Percentiles rank a stretch among this genome's conserved stretches.
Conservation (phyloP, 805 yeast species). For the Sugiyamaella smithiae region DNA sequence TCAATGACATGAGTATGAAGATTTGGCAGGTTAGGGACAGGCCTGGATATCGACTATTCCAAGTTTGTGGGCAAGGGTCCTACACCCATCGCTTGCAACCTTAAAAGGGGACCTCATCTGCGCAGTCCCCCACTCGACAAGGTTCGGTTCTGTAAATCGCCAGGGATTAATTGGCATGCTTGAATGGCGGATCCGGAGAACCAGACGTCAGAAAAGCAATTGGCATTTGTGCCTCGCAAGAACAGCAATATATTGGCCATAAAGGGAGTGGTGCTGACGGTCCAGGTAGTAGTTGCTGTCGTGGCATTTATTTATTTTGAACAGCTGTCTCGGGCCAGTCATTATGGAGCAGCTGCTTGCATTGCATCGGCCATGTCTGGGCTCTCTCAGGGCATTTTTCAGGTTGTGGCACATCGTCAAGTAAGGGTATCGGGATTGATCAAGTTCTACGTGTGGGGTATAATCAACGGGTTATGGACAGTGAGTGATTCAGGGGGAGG, state of each 20-base stretch:
- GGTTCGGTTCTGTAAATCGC: no score
- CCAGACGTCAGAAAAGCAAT: neutral
- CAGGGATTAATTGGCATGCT: slow-evolving; percentile 1
- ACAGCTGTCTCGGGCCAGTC: slow-evolving; percentile 24
- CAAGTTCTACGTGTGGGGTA: slow-evolving; percentile 39
- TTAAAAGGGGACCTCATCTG: no score
- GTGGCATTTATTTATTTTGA: slow-evolving; percentile 25
- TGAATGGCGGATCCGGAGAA: slow-evolving; percentile 1
- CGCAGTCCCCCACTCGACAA: no score
- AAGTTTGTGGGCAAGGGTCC: no score
- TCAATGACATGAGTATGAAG: slow-evolving; percentile 1
- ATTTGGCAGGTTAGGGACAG: slow-evolving; percentile 1
- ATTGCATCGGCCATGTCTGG: slow-evolving; percentile 33
- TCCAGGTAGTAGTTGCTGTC: slow-evolving; percentile 26
- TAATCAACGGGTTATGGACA: slow-evolving; percentile 35
- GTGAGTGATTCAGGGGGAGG: slow-evolving; percentile 14
- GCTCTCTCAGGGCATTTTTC: slow-evolving; percentile 34
- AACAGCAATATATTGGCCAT: no score
- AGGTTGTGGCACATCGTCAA: slow-evolving; percentile 20
- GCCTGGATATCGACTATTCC: no score
- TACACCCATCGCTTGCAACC: no score
- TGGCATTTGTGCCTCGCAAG: neutral
- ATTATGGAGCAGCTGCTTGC: slow-evolving; percentile 34
- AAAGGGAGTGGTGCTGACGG: slow-evolving; percentile 7
- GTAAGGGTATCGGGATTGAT: slow-evolving; percentile 18